These are phyloP conservation scores for Cinchona pubescens DNA, from an alignment of 257 asterid genomes.

Conservation along the genomic window DNA sequence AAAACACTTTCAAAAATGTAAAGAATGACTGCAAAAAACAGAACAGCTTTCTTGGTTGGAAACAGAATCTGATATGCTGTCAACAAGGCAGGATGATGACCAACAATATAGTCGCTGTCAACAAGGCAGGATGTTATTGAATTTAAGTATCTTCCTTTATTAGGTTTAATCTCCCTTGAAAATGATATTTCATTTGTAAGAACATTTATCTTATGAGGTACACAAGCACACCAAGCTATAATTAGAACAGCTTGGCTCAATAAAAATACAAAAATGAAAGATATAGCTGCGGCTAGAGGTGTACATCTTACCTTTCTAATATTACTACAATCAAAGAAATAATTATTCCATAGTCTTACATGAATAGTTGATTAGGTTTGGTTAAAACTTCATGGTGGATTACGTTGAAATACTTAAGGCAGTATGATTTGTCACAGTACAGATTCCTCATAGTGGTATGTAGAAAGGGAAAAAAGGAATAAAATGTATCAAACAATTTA, in stretches of 20 bases:
- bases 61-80: no score
- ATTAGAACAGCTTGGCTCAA: neutral
- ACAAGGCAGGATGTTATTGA: no score
- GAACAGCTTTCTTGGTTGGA: no score
- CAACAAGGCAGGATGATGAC: no score
- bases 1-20: no score
- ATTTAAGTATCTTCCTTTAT: no score
- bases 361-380: no score
- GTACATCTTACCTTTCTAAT: no score
- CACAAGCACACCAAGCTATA: neutral
- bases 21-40: no score
- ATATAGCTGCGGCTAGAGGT: no score
- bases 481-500: conserved; percentile 12
- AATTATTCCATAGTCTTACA: neutral
- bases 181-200: neutral
- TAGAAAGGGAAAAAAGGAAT: neutral
- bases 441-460: neutral
- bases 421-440: neutral
- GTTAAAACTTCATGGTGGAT: neutral
- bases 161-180: neutral
- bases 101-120: no score
- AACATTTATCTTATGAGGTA: neutral
- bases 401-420: neutral
- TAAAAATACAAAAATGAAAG: no score
- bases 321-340: neutral